Conservation (phyloP, 225 moss, liverwort and hornwort genomes). For the Pseudisothecium myosuroides region DNA sequence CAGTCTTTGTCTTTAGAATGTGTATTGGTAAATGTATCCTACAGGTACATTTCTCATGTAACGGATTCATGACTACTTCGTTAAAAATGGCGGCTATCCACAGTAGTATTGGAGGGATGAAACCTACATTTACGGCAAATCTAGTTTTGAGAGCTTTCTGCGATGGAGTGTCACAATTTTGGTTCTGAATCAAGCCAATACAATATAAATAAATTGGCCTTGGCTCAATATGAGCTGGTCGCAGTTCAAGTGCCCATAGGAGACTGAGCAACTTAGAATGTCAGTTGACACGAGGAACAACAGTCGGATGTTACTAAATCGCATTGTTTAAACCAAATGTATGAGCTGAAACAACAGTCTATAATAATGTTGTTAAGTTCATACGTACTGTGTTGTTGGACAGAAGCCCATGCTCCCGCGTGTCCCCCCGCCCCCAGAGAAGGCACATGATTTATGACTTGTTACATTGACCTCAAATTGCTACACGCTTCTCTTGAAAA, state of each 20-base stretch:
- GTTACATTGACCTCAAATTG: not conserved
- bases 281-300: not conserved
- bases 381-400: not conserved
- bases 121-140: not conserved
- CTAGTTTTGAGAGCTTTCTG: not conserved
- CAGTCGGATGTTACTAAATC: not conserved
- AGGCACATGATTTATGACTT: not conserved
- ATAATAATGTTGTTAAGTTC: not conserved
- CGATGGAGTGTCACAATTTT: not conserved
- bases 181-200: not conserved
- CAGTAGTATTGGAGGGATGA: not conserved
- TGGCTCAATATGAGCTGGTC: not conserved
- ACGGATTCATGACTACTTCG: not conserved
- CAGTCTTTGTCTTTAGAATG: too few relatives aligned
- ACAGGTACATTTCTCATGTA: not conserved
- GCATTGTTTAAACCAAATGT: not conserved
- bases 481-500: not conserved
- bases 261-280: not conserved
- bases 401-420: not conserved
- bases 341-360: not conserved
- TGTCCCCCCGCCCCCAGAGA: not conserved
- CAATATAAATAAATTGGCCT: not conserved
- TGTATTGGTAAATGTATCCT: not conserved
- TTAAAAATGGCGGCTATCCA: not conserved
- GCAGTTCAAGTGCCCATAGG: not conserved